phyloP scores from a whole-genome alignment of 352 stramenopile genomes.

The Globisporangium acanthophoron region DNA sequence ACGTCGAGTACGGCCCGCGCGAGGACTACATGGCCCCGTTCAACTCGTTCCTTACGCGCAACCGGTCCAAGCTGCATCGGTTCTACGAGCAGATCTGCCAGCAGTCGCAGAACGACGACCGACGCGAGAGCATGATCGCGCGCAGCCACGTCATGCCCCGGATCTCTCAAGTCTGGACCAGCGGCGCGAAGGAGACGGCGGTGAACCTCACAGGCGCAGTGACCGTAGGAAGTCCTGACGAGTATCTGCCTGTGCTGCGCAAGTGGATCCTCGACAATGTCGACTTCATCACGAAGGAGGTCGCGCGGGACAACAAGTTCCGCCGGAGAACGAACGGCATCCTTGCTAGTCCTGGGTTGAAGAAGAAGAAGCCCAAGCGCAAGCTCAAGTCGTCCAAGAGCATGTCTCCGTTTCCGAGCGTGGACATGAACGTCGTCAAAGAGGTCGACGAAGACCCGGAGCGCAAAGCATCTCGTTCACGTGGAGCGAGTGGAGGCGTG shows the following conservation, averaged over 20 bases:
- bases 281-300: slow-evolving; percentile 38
- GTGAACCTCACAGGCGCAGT: slow-evolving; percentile 33
- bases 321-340: slow-evolving; percentile 21
- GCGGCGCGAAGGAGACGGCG: slow-evolving; percentile 18
- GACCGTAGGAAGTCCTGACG: slow-evolving; percentile 34
- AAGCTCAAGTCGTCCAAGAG: slow-evolving; percentile 56
- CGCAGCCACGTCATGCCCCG: slow-evolving; percentile 52
- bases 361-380: slow-evolving; percentile 33
- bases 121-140: slow-evolving; percentile 55
- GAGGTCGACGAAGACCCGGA: slow-evolving; percentile 16
- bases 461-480: slow-evolving; percentile 13
- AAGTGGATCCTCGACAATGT: slow-evolving; percentile 47
- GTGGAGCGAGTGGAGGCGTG: slow-evolving; percentile 10
- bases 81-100: slow-evolving; percentile 80
- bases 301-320: slow-evolving; percentile 48
- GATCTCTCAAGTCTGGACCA: slow-evolving; percentile 59
- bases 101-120: slow-evolving; percentile 54
- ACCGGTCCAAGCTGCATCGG: slow-evolving; percentile 46
- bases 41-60: slow-evolving; percentile 56
- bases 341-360: slow-evolving; percentile 3
- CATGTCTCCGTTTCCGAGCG: slow-evolving; percentile 6
- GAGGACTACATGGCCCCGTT: slow-evolving; percentile 81
- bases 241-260: slow-evolving; percentile 39
- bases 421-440: slow-evolving; percentile 13
- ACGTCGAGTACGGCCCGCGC: slow-evolving; percentile 55